phyloP scores from a whole-genome alignment of 805 yeast species.

The Lipomyces chichibuensis region DNA sequence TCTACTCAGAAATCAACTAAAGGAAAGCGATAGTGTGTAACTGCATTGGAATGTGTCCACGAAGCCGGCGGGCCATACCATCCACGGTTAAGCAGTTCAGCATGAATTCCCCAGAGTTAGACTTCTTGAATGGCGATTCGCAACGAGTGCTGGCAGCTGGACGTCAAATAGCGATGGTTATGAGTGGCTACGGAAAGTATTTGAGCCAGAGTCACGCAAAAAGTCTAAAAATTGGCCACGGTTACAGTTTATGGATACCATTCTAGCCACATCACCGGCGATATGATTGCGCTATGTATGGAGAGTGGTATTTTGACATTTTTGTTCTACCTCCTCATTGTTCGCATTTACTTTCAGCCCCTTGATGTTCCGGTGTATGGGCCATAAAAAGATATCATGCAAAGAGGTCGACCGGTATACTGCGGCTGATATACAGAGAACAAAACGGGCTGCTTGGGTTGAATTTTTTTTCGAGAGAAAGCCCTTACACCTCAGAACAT shows the following conservation, averaged over 20 bases:
- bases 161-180: neutral
- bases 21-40: too few species aligned
- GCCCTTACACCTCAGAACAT: slow-evolving; percentile 1
- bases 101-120: too few species aligned
- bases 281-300: slow-evolving; percentile 1
- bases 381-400: too few species aligned
- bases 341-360: neutral
- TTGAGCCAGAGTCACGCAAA: slow-evolving; percentile 1
- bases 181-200: slow-evolving; percentile 3
- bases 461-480: neutral
- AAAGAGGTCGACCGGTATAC: too few species aligned
- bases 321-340: slow-evolving; percentile 1
- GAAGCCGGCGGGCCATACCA: too few species aligned
- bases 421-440: slow-evolving; percentile 1
- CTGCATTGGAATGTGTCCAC: too few species aligned
- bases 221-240: neutral
- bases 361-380: too few species aligned
- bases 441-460: neutral
- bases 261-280: slow-evolving; percentile 3
- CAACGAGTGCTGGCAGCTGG: slow-evolving; percentile 2
- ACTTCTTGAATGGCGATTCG: slow-evolving; percentile 2
- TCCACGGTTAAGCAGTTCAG: too few species aligned
- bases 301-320: too few species aligned
- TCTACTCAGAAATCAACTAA: too few species aligned
- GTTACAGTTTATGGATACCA: neutral